These are phyloP conservation scores for Mucor plumbeus DNA, from an alignment of 371 early-diverging fungal genomes.

Conservation along the genomic window DNA sequence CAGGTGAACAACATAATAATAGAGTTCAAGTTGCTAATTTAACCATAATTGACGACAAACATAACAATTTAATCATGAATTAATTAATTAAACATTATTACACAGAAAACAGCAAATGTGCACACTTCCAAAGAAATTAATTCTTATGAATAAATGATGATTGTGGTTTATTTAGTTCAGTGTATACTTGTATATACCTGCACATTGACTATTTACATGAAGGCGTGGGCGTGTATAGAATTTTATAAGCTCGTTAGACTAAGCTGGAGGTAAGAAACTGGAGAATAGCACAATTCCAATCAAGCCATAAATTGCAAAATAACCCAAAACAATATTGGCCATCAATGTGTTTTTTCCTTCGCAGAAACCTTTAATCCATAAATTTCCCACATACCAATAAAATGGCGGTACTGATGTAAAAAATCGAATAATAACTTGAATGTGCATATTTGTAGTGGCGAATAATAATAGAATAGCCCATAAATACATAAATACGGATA, in stretches of 20 bases:
- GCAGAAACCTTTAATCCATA: conserved; percentile 38
- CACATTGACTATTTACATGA: no score
- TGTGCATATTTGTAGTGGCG: conserved; percentile 79
- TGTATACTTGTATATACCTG: no score
- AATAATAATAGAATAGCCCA: conserved; percentile 70
- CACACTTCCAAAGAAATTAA: no score
- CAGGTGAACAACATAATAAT: no score
- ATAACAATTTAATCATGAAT: no score
- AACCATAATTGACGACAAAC: no score
- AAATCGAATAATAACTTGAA: conserved; percentile 90
- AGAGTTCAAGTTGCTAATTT: no score
- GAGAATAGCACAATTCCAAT: conserved; percentile 79
- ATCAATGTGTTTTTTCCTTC: conserved; percentile 23
- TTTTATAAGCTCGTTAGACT: conserved; percentile 4
- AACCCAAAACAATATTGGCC: conserved; percentile 51
- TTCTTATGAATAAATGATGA: no score
- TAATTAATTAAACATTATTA: no score
- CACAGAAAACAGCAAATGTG: no score
- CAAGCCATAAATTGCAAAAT: conserved; percentile 74
- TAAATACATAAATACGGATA: conserved; percentile 64
- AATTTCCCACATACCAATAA: conserved; percentile 81
- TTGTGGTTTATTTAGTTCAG: no score
- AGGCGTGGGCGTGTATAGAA: no score
- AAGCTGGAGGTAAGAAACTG: conserved; percentile 87
- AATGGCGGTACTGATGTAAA: conserved; percentile 82